Base-by-base conservation (phyloP, 192 early-diverging fungal genomes). In the Coemansia sp. region DNA sequence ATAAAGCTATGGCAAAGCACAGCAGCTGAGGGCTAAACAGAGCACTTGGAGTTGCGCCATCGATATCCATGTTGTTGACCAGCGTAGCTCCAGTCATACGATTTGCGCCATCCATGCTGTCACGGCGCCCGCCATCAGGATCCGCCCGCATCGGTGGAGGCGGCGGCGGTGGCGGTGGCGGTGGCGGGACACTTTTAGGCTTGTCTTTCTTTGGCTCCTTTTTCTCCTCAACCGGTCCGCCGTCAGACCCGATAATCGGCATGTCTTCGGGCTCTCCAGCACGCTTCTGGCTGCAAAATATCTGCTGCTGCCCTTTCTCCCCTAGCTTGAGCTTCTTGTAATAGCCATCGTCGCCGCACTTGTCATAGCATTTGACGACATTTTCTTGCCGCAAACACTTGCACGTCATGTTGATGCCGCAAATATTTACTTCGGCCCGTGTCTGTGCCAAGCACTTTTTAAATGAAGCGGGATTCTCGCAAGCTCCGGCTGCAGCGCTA, bases 391-490 rank as follows among this genome's bases (percentile, higher is more conserved):
- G 65, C 18, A 56, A 10, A 23, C 71, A 74, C 36, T 68, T 74
- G 53, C 71, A 74, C 13, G 71, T 68, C 71, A 74, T 74, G 60
- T 74, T 74, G 39, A 74, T 63, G 3, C 71, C 71, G 49, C 71
- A 74, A 28, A 74, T 68, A 39, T 68, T 57, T 6, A 74, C 71
- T 23, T 74, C 71, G n/a, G 71, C 71, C 11, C 65, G 71, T 12
- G 71, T 68, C 18, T 74, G 71, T 20, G 56, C 61, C 10, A 74
- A 30, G 48, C 71, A 74, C 23, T 68, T 74, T 47, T 74, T 74
- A 39, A 74, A 68, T 13, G 61, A 56, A 7, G 64, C 70, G 23
- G 70, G 70, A 55, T 55, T 67, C 38, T 73, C 64, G 56, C 70
- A 73, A 0, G 47, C 59, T 10, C 41, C 41, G 3, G 14, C 28